Conservation (phyloP, 352 stramenopile species). For the Peronospora farinosa region DNA sequence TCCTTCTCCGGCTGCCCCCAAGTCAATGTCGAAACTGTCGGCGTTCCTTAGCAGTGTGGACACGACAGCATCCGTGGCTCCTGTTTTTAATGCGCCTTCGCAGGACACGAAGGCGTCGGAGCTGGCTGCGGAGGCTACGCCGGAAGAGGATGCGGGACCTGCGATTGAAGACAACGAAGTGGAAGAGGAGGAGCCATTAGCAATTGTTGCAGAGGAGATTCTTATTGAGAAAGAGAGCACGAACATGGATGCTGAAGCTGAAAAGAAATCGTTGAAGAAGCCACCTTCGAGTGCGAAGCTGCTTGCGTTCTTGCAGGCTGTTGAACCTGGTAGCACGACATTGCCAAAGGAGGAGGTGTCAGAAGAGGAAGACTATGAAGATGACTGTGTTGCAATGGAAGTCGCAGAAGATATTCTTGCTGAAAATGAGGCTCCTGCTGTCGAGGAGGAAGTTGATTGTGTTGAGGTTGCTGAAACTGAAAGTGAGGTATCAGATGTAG, state of each 20-base stretch:
- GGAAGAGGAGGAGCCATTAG: slow-evolving; percentile 16
- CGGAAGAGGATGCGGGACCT: slow-evolving; percentile 13
- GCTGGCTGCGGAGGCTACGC: slow-evolving; percentile 19
- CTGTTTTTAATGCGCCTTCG: slow-evolving; percentile 13
- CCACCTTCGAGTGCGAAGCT: slow-evolving; percentile 40
- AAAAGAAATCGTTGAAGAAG: slow-evolving; percentile 21
- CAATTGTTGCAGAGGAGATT: slow-evolving; percentile 12
- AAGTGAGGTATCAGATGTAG: slow-evolving; percentile 11
- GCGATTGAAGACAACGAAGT: slow-evolving; percentile 27
- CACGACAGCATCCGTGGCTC: slow-evolving; percentile 8
- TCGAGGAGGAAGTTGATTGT: slow-evolving; percentile 19
- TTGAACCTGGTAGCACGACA: slow-evolving; percentile 24
- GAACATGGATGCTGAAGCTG: slow-evolving; percentile 11
- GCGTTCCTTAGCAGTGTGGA: slow-evolving; percentile 65
- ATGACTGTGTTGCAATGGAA: slow-evolving; percentile 21
- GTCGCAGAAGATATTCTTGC: slow-evolving; percentile 23
- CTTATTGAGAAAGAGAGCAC: slow-evolving; percentile 8
- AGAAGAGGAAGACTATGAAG: slow-evolving; percentile 17
- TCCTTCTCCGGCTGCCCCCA: slow-evolving; percentile 15
- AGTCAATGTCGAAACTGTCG: slow-evolving; percentile 45
- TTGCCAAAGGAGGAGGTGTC: slow-evolving; percentile 4
- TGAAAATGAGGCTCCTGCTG: slow-evolving; percentile 26
- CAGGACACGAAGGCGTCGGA: slow-evolving; percentile 16
- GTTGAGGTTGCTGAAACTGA: slow-evolving; percentile 16
- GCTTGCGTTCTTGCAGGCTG: slow-evolving; percentile 45